These are phyloP conservation scores for Podaxis sp. DNA, from an alignment of 768 basidiomycete genomes.

Conservation along the genomic window DNA sequence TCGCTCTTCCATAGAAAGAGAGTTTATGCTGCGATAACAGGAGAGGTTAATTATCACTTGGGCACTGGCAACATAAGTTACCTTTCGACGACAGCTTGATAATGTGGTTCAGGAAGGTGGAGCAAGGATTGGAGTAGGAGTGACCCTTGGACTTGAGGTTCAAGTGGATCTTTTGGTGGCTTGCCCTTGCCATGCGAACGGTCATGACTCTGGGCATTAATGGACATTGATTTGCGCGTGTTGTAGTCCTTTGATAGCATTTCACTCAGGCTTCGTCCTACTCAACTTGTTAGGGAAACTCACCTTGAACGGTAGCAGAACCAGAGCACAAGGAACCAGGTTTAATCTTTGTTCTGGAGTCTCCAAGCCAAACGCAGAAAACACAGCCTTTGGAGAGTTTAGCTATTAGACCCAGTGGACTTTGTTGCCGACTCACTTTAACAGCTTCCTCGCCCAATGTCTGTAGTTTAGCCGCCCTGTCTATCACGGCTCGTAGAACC, in stretches of 20 bases:
- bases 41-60: not conserved
- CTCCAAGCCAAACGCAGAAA: constrained; percentile 55
- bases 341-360: constrained; percentile 45
- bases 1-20: constrained; percentile 57
- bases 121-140: constrained; percentile 83
- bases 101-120: constrained; percentile 62
- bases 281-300: constrained; percentile 18
- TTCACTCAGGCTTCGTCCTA: constrained; percentile 24
- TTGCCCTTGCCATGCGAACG: constrained; percentile 13
- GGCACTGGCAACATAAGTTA: constrained; percentile 26
- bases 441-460: constrained; percentile 47
- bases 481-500: constrained; percentile 73
- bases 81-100: constrained; percentile 70
- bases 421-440: constrained; percentile 43
- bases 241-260: constrained; percentile 1
- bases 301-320: constrained; percentile 50
- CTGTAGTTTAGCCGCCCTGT: constrained; percentile 54
- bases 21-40: constrained; percentile 45
- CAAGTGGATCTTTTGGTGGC: constrained; percentile 35
- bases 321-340: constrained; percentile 69
- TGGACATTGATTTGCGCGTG: constrained; percentile 3
- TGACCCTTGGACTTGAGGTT: constrained; percentile 81
- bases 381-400: constrained; percentile 47
- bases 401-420: not conserved
- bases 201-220: constrained; percentile 16